These are phyloP conservation scores for Cladosporium sp. DNA, from an alignment of 2,329 filamentous ascomycete species.

Conservation along the genomic window DNA sequence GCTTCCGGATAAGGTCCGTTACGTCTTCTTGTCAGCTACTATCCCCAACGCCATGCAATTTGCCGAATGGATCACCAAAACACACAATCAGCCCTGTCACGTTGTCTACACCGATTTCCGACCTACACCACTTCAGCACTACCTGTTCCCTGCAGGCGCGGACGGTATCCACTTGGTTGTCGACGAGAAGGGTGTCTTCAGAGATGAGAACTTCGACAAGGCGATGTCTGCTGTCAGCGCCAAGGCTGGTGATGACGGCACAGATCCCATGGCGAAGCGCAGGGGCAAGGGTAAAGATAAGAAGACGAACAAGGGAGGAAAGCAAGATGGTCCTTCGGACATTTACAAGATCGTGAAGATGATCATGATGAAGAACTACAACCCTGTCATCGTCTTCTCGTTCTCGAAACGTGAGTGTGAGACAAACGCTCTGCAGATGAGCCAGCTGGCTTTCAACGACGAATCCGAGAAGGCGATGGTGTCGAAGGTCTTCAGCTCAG, in stretches of 20 bases:
- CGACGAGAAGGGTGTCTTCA: conserved; percentile 94
- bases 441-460: conserved; percentile 88
- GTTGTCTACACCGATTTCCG: conserved; percentile 99
- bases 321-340: conserved; percentile 69
- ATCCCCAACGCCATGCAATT: conserved; percentile 99
- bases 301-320: conserved; percentile 85
- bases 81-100: conserved; percentile 95
- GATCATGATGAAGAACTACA: conserved; percentile 97
- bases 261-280: conserved; percentile 74
- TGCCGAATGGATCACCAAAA: conserved; percentile 98
- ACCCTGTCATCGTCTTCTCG: conserved; percentile 98
- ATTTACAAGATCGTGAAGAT: conserved; percentile 98
- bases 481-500: conserved; percentile 87
- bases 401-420: conserved; percentile 99
- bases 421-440: conserved; percentile 83
- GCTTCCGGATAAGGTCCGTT: conserved; percentile 96
- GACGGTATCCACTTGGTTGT: conserved; percentile 93
- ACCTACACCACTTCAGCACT: conserved; percentile 93
- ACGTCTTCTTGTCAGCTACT: conserved; percentile 96
- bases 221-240: conserved; percentile 90
- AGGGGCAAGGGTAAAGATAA: conserved; percentile 92
- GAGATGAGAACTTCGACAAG: conserved; percentile 95
- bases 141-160: conserved; percentile 91
- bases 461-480: conserved; percentile 96
- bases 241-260: conserved; percentile 80